phyloP scores from a whole-genome alignment of 345 rosid genomes.

The Ceriops decandra region DNA sequence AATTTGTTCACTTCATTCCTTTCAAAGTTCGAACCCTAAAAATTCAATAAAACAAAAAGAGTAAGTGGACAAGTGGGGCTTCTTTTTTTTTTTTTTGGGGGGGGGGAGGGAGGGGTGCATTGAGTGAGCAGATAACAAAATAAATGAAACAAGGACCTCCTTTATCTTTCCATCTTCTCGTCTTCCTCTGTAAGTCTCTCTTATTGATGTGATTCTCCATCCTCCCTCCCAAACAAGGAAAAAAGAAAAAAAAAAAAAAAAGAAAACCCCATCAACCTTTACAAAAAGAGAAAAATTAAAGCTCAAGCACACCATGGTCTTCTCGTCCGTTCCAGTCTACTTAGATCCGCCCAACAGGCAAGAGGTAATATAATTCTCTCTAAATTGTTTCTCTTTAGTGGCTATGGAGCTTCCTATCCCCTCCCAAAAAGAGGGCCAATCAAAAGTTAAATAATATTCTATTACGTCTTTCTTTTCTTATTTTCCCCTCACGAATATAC shows the following conservation, averaged over 20 bases:
- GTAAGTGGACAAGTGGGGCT: neutral
- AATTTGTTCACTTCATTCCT: slow-evolving; percentile 6
- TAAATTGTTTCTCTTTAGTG: neutral
- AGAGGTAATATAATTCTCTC: slow-evolving; percentile 32
- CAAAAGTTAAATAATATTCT: slow-evolving; percentile 26
- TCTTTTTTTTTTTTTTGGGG: too few relatives aligned
- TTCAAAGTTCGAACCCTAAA: slow-evolving; percentile 22
- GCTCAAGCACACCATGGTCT: slow-evolving; percentile 47
- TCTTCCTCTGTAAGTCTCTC: slow-evolving; percentile 46
- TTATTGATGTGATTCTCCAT: slow-evolving; percentile 61
- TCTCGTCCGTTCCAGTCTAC: slow-evolving; percentile 55
- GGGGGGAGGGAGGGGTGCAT: neutral
- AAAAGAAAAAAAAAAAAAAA: neutral
- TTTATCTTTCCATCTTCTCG: slow-evolving; percentile 36
- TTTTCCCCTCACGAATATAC: slow-evolving; percentile 48
- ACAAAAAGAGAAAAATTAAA: slow-evolving; percentile 36
- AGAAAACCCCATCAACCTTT: slow-evolving; percentile 34
- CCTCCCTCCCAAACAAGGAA: slow-evolving; percentile 21
- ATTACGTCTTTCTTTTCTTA: too few relatives aligned
- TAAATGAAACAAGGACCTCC: slow-evolving; percentile 31
- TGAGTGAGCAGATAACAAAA: slow-evolving; percentile 27
- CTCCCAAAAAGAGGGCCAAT: slow-evolving; percentile 14
- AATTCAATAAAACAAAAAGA: slow-evolving; percentile 37
- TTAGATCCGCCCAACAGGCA: slow-evolving; percentile 67
- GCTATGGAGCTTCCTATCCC: slow-evolving; percentile 18